A percentile compares a stretch with the other conserved stretches of the same genome.
phyloP scores from a whole-genome alignment of 176 grass and related monocot genomes.

The Aegilops bicornis region DNA sequence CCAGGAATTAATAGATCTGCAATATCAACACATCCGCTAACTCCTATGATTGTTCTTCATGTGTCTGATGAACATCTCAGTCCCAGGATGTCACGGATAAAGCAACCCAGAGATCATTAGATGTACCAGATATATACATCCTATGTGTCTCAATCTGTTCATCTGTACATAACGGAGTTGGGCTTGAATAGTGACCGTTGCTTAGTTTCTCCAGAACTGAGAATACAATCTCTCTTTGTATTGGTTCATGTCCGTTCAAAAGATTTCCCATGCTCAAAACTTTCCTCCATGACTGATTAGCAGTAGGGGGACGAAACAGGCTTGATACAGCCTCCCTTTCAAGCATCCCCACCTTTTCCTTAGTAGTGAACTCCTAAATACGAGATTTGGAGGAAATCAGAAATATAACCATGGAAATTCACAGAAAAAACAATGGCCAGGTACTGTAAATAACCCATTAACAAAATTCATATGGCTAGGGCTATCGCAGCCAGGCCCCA shows the following conservation, averaged over 20 bases:
- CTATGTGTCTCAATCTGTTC: slow-evolving; percentile 82
- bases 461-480: background rate
- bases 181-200: slow-evolving; percentile 64
- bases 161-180: slow-evolving; percentile 43
- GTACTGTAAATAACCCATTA: background rate
- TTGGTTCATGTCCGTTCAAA: slow-evolving; percentile 92
- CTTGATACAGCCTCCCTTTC: slow-evolving; percentile 75
- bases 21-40: background rate
- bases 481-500: background rate
- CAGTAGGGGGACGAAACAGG: slow-evolving; percentile 84
- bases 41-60: background rate
- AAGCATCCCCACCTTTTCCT: slow-evolving; percentile 59
- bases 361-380: slow-evolving; percentile 73
- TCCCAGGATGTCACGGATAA: slow-evolving; percentile 95
- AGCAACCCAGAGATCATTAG: slow-evolving; percentile 87
- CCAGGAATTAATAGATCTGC: background rate
- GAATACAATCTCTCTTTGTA: slow-evolving; percentile 84
- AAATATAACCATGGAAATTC: background rate
- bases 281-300: slow-evolving; percentile 94
- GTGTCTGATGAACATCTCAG: slow-evolving; percentile 29
- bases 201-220: slow-evolving; percentile 67
- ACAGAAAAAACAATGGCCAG: background rate
- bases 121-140: slow-evolving; percentile 94
- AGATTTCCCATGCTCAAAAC: slow-evolving; percentile 99
- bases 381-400: slow-evolving; percentile 28